Evolutionary conservation across 257 asterid genomes (phyloP).

Genomic region (Fraxinus anomala): DNA sequence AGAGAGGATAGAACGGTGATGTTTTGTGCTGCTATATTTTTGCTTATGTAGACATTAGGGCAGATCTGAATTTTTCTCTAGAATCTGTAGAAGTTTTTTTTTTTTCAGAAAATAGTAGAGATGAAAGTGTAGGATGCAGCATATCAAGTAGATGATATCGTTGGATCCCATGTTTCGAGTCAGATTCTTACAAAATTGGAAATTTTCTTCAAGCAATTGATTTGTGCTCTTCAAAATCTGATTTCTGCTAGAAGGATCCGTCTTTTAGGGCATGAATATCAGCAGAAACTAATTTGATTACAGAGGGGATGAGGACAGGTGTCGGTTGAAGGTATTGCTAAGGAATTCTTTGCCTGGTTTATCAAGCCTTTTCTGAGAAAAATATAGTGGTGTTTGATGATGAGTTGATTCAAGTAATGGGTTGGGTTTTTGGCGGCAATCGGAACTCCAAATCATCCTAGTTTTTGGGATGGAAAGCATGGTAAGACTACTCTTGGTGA

Average conservation of each 20-base stretch:
- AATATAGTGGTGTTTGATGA: not conserved
- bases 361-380: too few species aligned
- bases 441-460: not conserved
- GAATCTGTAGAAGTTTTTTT: not conserved
- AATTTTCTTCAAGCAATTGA: not conserved
- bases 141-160: not conserved
- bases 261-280: not conserved
- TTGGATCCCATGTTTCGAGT: not conserved
- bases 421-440: not conserved
- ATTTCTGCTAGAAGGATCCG: not conserved
- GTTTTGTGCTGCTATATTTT: not conserved
- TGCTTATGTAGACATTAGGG: not conserved
- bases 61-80: not conserved
- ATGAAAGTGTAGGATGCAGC: not conserved
- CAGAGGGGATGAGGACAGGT: not conserved
- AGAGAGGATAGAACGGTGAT: not conserved
- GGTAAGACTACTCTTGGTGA: not conserved
- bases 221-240: not conserved
- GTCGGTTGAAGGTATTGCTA: not conserved
- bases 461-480: not conserved
- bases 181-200: not conserved
- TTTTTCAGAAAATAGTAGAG: too few species aligned
- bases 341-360: not conserved
- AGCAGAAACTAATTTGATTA: not conserved
- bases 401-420: constrained; percentile 2